These are phyloP conservation scores for Andalucia godoyi DNA, from an alignment of 78 protist genomes.

Conservation along the genomic window DNA sequence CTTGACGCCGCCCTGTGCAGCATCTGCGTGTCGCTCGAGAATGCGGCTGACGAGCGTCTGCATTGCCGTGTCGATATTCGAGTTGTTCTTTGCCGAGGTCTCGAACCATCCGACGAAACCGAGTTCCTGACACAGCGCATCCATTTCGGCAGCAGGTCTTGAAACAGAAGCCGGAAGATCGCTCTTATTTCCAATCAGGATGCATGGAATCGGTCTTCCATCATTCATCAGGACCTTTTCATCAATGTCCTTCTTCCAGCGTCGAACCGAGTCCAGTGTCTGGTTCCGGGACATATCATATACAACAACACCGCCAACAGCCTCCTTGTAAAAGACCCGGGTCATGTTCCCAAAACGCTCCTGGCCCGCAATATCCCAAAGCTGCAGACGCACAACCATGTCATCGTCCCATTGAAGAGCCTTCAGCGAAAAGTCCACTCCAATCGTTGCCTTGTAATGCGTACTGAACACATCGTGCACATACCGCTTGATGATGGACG, in stretches of 20 bases:
- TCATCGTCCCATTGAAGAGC: slow-evolving; percentile 54
- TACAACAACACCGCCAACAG: slow-evolving; percentile 88
- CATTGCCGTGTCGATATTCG: slow-evolving; percentile 61
- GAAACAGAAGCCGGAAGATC: slow-evolving; percentile 11
- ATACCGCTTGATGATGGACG: slow-evolving; percentile 51
- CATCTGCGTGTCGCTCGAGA: slow-evolving; percentile 21
- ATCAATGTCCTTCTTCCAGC: slow-evolving; percentile 89
- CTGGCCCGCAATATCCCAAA: slow-evolving; percentile 62
- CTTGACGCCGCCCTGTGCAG: neutral
- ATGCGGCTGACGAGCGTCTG: slow-evolving; percentile 52
- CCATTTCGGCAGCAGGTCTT: slow-evolving; percentile 58
- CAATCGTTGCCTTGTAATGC: slow-evolving; percentile 85
- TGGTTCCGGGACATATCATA: slow-evolving; percentile 62
- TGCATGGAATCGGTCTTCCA: slow-evolving; percentile 59
- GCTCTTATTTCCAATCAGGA: slow-evolving; percentile 82
- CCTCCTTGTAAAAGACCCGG: slow-evolving; percentile 85
- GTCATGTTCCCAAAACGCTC: slow-evolving; percentile 80
- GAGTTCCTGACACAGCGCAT: slow-evolving; percentile 55
- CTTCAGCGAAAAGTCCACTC: slow-evolving; percentile 89
- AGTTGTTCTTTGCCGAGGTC: slow-evolving; percentile 73
- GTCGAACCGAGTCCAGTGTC: slow-evolving; percentile 70
- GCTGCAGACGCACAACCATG: slow-evolving; percentile 66
- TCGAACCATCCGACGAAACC: slow-evolving; percentile 71
- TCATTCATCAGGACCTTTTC: slow-evolving; percentile 21
- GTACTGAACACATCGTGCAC: slow-evolving; percentile 63